Conservation (phyloP, 139 green algal species). For the Coelastrella sp. region DNA sequence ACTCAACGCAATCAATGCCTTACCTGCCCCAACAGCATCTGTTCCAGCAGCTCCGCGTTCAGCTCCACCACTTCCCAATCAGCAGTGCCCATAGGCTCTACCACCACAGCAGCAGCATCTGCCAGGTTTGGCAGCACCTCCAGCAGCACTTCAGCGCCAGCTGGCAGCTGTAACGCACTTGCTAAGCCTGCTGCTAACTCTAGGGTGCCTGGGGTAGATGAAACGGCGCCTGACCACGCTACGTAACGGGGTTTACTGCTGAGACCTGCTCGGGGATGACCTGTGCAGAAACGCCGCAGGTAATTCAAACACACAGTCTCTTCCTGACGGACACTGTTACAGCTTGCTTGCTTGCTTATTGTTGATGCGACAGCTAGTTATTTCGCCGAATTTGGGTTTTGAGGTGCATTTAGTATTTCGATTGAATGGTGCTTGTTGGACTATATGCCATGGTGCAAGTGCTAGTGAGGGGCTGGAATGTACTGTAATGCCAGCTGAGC, state of each 20-base stretch:
- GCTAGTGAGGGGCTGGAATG: too few relatives aligned
- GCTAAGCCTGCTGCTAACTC: slow-evolving; percentile 45
- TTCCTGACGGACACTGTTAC: too few relatives aligned
- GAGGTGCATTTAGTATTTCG: too few relatives aligned
- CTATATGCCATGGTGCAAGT: too few relatives aligned
- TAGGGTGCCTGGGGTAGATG: background rate
- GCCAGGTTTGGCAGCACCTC: slow-evolving; percentile 18
- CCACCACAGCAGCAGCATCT: slow-evolving; percentile 49
- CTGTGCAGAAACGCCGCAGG: too few relatives aligned
- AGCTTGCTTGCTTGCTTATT: too few relatives aligned
- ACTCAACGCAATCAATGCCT: too few relatives aligned
- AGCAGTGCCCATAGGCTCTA: slow-evolving; percentile 53
- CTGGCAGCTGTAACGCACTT: slow-evolving; percentile 30
- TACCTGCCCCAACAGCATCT: slow-evolving; percentile 79
- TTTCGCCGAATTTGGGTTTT: too few relatives aligned
- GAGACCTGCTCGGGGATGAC: background rate
- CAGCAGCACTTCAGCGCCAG: slow-evolving; percentile 31
- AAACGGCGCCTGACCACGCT: background rate
- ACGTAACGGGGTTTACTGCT: background rate
- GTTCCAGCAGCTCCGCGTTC: slow-evolving; percentile 84
- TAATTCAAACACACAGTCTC: too few relatives aligned
- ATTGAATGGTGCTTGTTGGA: too few relatives aligned
- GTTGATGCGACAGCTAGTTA: too few relatives aligned
- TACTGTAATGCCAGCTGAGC: too few relatives aligned
- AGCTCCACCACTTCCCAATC: slow-evolving; percentile 93